Evolutionary conservation across 495 filamentous ascomycete species (phyloP).

Genomic region (Daldinia bambusicola): DNA sequence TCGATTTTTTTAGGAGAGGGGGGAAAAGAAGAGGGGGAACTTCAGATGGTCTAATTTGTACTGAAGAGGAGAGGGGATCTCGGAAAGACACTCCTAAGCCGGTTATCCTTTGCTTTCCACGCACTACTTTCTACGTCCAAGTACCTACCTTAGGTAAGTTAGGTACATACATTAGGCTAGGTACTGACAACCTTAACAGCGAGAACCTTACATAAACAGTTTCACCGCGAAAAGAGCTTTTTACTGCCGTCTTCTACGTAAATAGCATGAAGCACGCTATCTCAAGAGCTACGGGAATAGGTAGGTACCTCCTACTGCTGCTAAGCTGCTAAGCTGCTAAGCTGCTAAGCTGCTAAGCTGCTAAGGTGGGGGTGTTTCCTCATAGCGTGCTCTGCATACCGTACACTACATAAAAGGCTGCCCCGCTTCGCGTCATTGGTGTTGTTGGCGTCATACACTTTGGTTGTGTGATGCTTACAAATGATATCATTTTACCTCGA

Average conservation of each 20-base stretch:
- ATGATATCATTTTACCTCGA: conserved; percentile 46
- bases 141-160: neutral
- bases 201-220: conserved; percentile 36
- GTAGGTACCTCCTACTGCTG: conserved; percentile 19
- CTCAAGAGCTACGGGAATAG: neutral
- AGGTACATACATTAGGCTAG: neutral
- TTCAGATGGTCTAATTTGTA: conserved; percentile 47
- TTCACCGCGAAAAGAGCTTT: conserved; percentile 18
- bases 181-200: neutral
- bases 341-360: conserved; percentile 1
- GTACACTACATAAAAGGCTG: conserved; percentile 9
- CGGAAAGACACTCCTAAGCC: conserved; percentile 29
- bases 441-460: conserved; percentile 44
- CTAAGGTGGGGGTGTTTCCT: conserved; percentile 31
- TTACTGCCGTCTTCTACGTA: conserved; percentile 5
- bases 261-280: conserved; percentile 24
- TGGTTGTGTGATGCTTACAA: conserved; percentile 41
- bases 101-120: conserved; percentile 25
- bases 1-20: conserved; percentile 35
- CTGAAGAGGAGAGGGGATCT: conserved; percentile 32
- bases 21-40: conserved; percentile 36
- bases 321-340: conserved; percentile 4
- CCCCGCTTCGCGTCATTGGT: conserved; percentile 44
- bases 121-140: neutral
- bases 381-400: conserved; percentile 4